Base-by-base conservation (phyloP, 306 rosid genomes). In the Fagus crenata region DNA sequence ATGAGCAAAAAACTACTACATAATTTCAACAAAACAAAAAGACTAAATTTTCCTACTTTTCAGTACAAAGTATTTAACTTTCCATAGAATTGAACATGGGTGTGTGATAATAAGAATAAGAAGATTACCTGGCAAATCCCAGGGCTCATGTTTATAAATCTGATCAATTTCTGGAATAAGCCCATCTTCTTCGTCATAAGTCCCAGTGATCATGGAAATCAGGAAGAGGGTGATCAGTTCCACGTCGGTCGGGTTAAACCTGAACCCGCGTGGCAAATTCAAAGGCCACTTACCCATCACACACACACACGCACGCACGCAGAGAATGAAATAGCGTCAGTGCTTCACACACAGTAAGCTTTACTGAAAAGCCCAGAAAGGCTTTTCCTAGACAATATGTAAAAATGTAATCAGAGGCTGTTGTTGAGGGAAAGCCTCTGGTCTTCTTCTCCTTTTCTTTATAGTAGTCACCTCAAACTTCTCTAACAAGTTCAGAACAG, bases 131-230 rank as follows among this genome's bases (percentile, higher is more conserved):
- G 99, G 99, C 79, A 95, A 76, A 53, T 95, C 99, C 97, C 99
- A 92, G 1, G 99, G 99, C 84, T 95, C 97, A 86, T 85, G 78
- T 84, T 88, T 95, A 85, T 96, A 95, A 71, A 95, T 91, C 28
- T 0, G 28, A 87, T 92, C 97, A 56, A 95, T 79, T 39, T 92
- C 97, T 35, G 90, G 87, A 28, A 95, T 92, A 65, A 90, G 92
- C 82, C 86, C 55, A 64, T 89, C 96, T 14, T 84, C 87, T 0
- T 76, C 76, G 32, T 90, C 83, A 46, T 90, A 83, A 14, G 82
- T 73, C 0, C 97, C 97, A 64, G 89, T 89, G 88, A 88, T 90
- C 85, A 90, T 95, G 60, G 53, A 86, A 28, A 96, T 79, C 65
- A 95, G 73, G 77, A 92, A 95, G 83, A 53, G 86, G 65, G 89